Evolutionary conservation across 768 basidiomycete species (phyloP), one percentile per base, ranked within the genome.

Genomic region (Pisolithus marmoratus): DNA sequence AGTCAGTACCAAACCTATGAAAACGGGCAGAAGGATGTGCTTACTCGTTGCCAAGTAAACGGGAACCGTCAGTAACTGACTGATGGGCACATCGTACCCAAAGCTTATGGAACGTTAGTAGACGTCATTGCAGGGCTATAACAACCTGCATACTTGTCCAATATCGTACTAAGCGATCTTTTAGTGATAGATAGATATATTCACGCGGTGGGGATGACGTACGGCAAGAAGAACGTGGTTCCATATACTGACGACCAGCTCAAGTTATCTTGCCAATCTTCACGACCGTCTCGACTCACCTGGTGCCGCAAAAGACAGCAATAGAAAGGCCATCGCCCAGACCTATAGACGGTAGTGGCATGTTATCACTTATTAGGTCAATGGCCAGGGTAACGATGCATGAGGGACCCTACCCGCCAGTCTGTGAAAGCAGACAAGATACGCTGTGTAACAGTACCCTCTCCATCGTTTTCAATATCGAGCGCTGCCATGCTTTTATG

Each of bases 211-310:
- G 15, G 22, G 24, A n/a, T 29, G 1, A 74, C 84, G 59, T 61
- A 85, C 81, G 84, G 84, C 27, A 86, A 67, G 72, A 87, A 87
- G 24, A 85, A 68, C 0, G 85, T 84, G 44, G 85, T 84, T 2
- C 84, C 85, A 57, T 82, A 85, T 2, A 85, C 84, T 85, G 37
- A n/a, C 26, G 14, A 0, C 40, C 12, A 5, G 12, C 6, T 3
- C 20, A 38, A 20, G n/a, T 24, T n/a, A 19, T 41, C 11, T 22
- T 14, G 15, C 46, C n/a, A 41, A 8, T 22, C 4, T 24, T 27
- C n/a, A 6, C 2, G 22, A 27, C 19, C 5, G 37, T 23, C 11
- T 3, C 15, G n/a, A 75, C 84, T 66, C 61, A 87, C 85, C 59
- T 24, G 84, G 85, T 2, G 65, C 73, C 42, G 81, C 63, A 45